Evolutionary conservation across 2,329 filamentous ascomycete species (phyloP).

Genomic region (Venturia effusa): DNA sequence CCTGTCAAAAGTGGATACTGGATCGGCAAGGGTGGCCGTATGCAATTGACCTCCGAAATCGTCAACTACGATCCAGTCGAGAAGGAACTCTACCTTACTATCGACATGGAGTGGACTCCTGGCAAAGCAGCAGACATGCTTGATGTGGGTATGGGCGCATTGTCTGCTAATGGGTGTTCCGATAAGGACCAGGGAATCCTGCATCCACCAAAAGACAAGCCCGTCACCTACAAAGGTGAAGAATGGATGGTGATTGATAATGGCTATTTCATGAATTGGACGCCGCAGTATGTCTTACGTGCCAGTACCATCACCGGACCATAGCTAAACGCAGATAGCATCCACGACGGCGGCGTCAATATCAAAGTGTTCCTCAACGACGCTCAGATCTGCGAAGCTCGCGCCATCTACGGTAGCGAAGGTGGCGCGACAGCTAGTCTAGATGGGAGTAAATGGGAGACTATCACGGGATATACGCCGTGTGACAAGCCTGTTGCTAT

Average conservation of each 20-base stretch:
- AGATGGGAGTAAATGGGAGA: neutral
- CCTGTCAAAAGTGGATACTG: constrained; percentile 1
- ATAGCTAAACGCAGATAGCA: neutral
- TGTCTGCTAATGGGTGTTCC: neutral
- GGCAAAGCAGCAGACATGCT: neutral
- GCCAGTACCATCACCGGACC: no score
- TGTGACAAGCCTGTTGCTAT: constrained; percentile 2
- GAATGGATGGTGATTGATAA: neutral
- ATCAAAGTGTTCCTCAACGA: neutral
- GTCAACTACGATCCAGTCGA: neutral
- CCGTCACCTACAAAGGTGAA: constrained; percentile 3
- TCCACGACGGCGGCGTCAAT: constrained; percentile 2
- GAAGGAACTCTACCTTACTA: neutral
- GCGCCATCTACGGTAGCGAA: neutral
- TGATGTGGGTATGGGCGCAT: neutral
- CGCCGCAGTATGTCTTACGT: neutral
- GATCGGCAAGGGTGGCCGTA: neutral
- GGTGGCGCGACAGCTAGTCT: neutral
- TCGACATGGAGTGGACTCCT: neutral
- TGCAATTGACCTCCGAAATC: neutral
- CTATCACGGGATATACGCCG: neutral
- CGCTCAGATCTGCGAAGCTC: neutral
- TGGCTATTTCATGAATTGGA: neutral
- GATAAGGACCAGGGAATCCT: neutral
- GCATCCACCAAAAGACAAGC: neutral